phyloP scores from a whole-genome alignment of 2,329 filamentous ascomycete species.

The Byssothecium circinans region DNA sequence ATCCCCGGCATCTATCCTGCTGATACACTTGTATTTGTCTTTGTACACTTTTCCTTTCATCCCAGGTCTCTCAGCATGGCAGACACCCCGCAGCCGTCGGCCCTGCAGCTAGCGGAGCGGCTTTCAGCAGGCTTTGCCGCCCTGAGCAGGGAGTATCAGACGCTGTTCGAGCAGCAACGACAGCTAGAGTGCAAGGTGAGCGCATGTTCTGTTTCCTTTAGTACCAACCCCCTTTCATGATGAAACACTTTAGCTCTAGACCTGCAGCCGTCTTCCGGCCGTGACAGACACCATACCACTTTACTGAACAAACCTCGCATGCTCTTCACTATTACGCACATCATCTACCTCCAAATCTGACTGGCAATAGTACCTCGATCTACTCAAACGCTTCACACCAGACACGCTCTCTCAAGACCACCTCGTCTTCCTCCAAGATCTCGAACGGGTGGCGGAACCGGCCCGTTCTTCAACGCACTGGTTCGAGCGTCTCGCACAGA shows the following conservation, averaged over 20 bases:
- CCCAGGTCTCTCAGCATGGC: slow-evolving; percentile 23
- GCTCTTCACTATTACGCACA: background rate
- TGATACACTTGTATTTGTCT: no score
- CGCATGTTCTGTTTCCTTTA: slow-evolving; percentile 4
- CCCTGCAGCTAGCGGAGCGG: slow-evolving; percentile 43
- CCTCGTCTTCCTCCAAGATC: slow-evolving; percentile 43
- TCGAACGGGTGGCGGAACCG: slow-evolving; percentile 38
- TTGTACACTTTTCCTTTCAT: background rate
- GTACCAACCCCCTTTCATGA: slow-evolving; percentile 36
- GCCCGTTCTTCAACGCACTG: slow-evolving; percentile 29
- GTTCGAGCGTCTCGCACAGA: slow-evolving; percentile 40
- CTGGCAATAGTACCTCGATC: slow-evolving; percentile 41
- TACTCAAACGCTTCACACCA: slow-evolving; percentile 43
- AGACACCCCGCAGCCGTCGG: slow-evolving; percentile 24
- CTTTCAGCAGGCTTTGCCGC: slow-evolving; percentile 52
- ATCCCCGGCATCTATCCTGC: no score
- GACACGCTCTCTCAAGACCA: slow-evolving; percentile 45
- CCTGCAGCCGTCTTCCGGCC: slow-evolving; percentile 51
- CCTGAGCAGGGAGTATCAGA: slow-evolving; percentile 51
- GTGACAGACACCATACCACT: slow-evolving; percentile 50
- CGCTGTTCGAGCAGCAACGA: slow-evolving; percentile 48
- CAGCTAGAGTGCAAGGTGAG: slow-evolving; percentile 53
- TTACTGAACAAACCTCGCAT: slow-evolving; percentile 36
- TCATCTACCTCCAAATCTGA: slow-evolving; percentile 17
- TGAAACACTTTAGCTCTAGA: slow-evolving; percentile 56